phyloP scores from a whole-genome alignment of 225 moss, liverwort and hornwort genomes.

The Neckera pumila region DNA sequence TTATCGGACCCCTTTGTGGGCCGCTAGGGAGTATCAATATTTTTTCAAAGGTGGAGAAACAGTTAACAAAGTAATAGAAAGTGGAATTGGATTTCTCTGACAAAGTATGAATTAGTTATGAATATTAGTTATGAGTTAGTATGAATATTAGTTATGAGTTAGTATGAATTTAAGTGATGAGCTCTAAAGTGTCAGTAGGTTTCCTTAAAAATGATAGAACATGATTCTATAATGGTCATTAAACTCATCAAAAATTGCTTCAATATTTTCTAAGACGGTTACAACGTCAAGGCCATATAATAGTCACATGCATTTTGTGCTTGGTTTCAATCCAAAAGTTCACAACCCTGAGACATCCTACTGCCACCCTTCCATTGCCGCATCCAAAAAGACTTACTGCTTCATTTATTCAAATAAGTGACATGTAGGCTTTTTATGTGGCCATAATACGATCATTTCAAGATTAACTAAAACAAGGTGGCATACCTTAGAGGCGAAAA shows the following conservation, averaged over 20 bases:
- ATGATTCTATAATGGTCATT: background rate
- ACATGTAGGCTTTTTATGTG: background rate
- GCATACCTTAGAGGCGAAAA: background rate
- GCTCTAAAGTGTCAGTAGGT: background rate
- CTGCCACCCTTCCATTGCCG: too few species aligned
- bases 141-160: background rate
- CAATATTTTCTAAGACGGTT: background rate
- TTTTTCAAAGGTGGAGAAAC: background rate
- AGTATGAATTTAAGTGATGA: background rate
- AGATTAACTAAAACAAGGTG: background rate
- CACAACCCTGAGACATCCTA: background rate
- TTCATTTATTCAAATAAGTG: too few species aligned
- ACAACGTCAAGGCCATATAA: background rate
- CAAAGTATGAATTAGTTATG: background rate
- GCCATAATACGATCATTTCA: background rate
- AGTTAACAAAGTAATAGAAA: background rate
- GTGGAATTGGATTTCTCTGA: background rate
- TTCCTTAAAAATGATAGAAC: background rate
- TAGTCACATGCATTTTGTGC: too few species aligned
- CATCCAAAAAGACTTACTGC: too few species aligned
- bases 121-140: background rate
- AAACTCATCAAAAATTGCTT: background rate
- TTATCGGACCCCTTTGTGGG: background rate
- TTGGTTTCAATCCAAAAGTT: background rate
- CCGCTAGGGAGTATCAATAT: background rate